phyloP scores from a whole-genome alignment of 2,329 filamentous ascomycete genomes.

The Colletotrichum sp. region DNA sequence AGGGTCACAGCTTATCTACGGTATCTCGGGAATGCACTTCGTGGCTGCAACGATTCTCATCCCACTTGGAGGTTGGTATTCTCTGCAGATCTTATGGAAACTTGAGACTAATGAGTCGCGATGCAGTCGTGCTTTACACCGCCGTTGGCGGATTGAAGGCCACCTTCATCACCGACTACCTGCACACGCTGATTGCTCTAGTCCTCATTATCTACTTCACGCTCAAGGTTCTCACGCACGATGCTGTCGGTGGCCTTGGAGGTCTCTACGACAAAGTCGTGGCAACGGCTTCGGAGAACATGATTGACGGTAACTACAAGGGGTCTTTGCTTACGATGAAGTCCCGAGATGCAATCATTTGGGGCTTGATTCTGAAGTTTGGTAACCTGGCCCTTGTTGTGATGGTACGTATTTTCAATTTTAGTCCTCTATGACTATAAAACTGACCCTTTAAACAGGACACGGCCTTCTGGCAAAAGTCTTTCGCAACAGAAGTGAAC shows the following conservation, averaged over 20 bases:
- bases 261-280: neutral
- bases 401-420: neutral
- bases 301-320: neutral
- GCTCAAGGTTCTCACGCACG: neutral
- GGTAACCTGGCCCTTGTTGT: neutral
- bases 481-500: neutral
- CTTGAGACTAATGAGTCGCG: neutral
- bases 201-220: neutral
- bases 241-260: neutral
- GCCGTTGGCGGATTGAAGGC: neutral
- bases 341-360: neutral
- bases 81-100: neutral
- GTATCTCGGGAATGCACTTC: neutral
- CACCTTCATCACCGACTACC: neutral
- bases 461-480: neutral
- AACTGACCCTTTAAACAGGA: neutral
- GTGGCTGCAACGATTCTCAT: neutral
- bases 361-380: neutral
- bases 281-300: neutral
- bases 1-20: neutral
- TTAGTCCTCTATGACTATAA: neutral
- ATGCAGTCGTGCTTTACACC: neutral
- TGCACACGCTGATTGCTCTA: neutral
- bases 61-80: neutral
- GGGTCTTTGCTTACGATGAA: neutral